Percentiles rank a stretch among this genome's conserved stretches.
Conservation (phyloP, 1,139 yeast genomes). For the Arxiozyma slooffiae region DNA sequence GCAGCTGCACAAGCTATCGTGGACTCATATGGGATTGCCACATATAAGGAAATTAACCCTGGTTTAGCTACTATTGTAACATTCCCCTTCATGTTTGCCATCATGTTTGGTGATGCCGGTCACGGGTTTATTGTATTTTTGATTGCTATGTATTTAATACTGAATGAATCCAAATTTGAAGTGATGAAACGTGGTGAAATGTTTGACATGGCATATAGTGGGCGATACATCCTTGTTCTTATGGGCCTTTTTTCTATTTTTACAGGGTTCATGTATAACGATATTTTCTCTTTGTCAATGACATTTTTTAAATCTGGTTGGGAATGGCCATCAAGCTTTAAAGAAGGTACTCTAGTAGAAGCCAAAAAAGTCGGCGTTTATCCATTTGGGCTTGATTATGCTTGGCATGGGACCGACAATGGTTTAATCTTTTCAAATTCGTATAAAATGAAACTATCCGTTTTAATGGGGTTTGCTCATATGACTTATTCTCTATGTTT, state of each 20-base stretch:
- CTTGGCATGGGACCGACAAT: slow-evolving; percentile 80
- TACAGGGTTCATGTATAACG: slow-evolving; percentile 70
- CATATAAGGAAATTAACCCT: slow-evolving; percentile 70
- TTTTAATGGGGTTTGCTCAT: slow-evolving; percentile 69
- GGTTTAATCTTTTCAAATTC: slow-evolving; percentile 65
- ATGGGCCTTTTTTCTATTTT: slow-evolving; percentile 76
- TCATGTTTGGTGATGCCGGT: slow-evolving; percentile 82
- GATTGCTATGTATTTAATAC: slow-evolving; percentile 50
- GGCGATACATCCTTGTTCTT: slow-evolving; percentile 60
- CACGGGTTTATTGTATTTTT: slow-evolving; percentile 61
- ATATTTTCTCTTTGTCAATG: slow-evolving; percentile 70
- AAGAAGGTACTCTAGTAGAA: slow-evolving; percentile 47
- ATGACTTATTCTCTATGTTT: slow-evolving; percentile 67
- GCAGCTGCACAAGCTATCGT: slow-evolving; percentile 67
- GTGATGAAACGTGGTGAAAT: slow-evolving; percentile 65
- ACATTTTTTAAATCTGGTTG: slow-evolving; percentile 63
- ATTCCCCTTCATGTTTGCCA: slow-evolving; percentile 79
- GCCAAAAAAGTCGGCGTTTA: slow-evolving; percentile 53
- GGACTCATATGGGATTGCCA: slow-evolving; percentile 73
- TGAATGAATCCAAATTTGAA: slow-evolving; percentile 50
- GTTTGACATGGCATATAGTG: slow-evolving; percentile 71
- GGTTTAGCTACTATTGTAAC: slow-evolving; percentile 73
- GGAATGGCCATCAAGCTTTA: slow-evolving; percentile 58
- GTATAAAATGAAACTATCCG: slow-evolving; percentile 72
- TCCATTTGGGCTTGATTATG: slow-evolving; percentile 60